Conservation (phyloP, 148 eudicot species). For the Tetragonia tetragonoides region DNA sequence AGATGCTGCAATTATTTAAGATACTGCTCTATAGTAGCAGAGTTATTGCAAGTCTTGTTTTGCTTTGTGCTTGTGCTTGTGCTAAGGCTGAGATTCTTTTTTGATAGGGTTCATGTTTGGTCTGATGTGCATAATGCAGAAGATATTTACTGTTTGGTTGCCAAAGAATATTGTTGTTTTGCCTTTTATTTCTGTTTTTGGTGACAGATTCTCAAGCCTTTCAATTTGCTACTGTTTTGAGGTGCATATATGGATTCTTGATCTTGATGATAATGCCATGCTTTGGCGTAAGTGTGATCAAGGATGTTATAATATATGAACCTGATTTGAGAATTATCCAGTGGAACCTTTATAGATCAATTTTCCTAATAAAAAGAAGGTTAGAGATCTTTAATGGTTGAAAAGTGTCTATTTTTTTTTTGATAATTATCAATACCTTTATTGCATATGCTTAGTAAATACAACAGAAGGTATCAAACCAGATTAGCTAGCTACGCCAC, state of each 20-base stretch:
- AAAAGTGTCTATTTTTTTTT: background rate
- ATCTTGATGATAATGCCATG: too few species aligned
- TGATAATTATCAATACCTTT: too few species aligned
- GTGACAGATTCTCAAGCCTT: background rate
- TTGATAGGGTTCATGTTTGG: background rate
- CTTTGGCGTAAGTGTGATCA: too few species aligned
- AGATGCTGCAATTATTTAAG: conserved; percentile 19
- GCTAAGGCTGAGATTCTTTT: background rate
- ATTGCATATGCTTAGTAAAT: too few species aligned
- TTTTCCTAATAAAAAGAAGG: background rate
- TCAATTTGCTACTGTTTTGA: background rate
- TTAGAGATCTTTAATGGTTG: background rate
- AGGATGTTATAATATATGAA: too few species aligned
- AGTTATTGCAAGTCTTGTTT: background rate
- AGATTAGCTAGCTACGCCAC: too few species aligned
- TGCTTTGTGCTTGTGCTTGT: background rate
- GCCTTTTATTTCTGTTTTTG: background rate
- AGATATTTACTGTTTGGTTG: background rate
- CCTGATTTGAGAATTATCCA: too few species aligned
- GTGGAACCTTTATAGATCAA: too few species aligned
- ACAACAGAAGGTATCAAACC: too few species aligned
- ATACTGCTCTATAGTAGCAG: background rate
- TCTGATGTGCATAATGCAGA: background rate
- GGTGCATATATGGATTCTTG: background rate
- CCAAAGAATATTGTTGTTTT: background rate